Evolutionary conservation across 148 eudicot genomes (phyloP), one percentile per base, ranked within the genome.

Genomic region (Beta vulgaris): DNA sequence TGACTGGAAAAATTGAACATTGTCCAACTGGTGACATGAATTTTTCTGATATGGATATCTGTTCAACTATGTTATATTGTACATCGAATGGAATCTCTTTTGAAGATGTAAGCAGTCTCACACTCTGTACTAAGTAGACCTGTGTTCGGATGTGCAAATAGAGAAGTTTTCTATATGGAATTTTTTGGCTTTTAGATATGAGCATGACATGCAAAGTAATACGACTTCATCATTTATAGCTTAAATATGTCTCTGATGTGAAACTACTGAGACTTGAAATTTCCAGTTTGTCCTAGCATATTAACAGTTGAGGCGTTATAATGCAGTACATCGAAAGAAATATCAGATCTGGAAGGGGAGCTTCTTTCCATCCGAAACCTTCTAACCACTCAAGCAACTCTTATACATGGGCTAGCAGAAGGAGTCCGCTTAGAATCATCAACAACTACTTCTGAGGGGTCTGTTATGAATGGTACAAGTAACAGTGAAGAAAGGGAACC

Each of bases 321-420:
- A 40, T 79, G 83, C 89, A 95, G 97, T 57, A 95, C 97, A 66
- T 88, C 98, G 31, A 95, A 92, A 86, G 98, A 95, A 87, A 92
- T 94, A 77, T 95, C 98, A 69, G 98, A 95, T 85, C 78, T 95
- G 77, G 97, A 95, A 78, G 98, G 98, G 78, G 98, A 95, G 85
- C 98, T 95, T 75, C 87, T 87, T 40, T 95, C 98, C 16, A 95
- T 95, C 70, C 89, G 93, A 89, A 95, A 90, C 80, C 88, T 95
- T 79, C 82, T 95, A 69, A 87, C 98, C 77, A 92, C 98, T 79
- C 98, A 95, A 85, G 93, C 96, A 59, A 80, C 96, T 79, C 80
- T 92, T 78, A 89, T 95, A 77, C 98, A 95, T 80, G 89, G 88
- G 79, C 80, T 95, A 84, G 93, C 97, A 76, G 98, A 95, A 77